Base-by-base conservation (phyloP, 225 moss, liverwort and hornwort genomes). In the Asterella californica region DNA sequence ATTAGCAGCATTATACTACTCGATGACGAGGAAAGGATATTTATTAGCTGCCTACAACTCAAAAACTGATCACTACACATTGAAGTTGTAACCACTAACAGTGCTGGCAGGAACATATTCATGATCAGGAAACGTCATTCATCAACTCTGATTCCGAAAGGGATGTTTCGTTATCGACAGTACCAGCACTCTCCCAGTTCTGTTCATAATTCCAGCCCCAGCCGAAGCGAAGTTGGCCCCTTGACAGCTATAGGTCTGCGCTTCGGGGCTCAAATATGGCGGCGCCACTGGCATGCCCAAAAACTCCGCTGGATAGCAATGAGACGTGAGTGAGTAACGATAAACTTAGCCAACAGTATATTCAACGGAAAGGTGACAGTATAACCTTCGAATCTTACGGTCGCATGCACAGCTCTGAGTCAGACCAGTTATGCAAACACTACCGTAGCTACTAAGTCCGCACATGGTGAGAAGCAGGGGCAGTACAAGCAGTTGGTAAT, bases 161-260 rank as follows among this genome's bases (percentile, higher is more conserved):
- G 18, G 17, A 19, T 6, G 67, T 27, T 42, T 42, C 4, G 7
- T 37, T 38, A 30, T 12, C 36, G 36, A 21, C 30, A 0, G 0
- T 88, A 88, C 87, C 82, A 88, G 53, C 55, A 80, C 68, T 52
- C 85, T 83, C 60, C 87, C 87, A 32, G 87, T 88, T n/a, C 73
- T 80, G 78, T 88, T 88, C 45, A 84, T 83, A 45, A 88, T 80
- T 37, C 87, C 87, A 62, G 85, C 82, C 55, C 87, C 87, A 49
- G 87, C 87, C 6, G 87, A 88, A 15, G 87, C 87, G 66, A 88
- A 88, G 57, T 88, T 88, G 42, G 68, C 80, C 2, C 87, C 85
- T 72, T 79, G 72, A 69, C 66, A 74, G 8, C 73, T 30, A 54
- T 50, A 60, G 82, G 78, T 75, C 21, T 55, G 42, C 19, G 83